A percentile compares a stretch with the other conserved stretches of the same genome.
Evolutionary conservation across 164 flowering plant genomes (phyloP).

Genomic region (Umbellularia californica): DNA sequence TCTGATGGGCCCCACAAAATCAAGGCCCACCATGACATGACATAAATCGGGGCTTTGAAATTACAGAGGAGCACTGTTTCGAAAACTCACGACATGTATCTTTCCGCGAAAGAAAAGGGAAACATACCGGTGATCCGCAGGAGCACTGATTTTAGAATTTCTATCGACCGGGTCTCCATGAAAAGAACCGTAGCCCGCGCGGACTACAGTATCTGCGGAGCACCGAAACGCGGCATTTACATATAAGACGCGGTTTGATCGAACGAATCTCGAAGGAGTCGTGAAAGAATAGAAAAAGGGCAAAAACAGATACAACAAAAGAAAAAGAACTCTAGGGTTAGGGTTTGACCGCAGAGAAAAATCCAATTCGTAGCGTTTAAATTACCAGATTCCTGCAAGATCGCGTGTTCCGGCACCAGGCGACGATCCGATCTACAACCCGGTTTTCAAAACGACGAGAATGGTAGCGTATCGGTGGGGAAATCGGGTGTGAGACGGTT

Average conservation of each 20-base stretch:
- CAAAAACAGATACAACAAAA: not conserved
- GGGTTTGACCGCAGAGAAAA: constrained; percentile 25
- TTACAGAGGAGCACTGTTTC: not conserved
- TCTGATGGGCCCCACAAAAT: not conserved
- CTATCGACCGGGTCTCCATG: not conserved
- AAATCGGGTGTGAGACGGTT: constrained; percentile 7
- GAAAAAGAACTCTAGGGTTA: constrained; percentile 1
- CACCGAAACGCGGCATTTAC: not conserved
- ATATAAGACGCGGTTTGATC: constrained; percentile 13
- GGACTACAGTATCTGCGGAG: not conserved
- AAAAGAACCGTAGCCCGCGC: not conserved
- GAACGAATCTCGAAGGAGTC: constrained; percentile 4
- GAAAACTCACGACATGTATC: not conserved
- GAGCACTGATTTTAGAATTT: not conserved
- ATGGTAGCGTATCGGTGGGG: constrained; percentile 6
- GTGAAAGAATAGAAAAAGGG: constrained; percentile 7
- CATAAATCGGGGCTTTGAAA: too few relatives aligned
- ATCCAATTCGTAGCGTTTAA: constrained; percentile 5
- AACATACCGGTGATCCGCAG: not conserved
- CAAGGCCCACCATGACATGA: not conserved
- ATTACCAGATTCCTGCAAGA: constrained; percentile 17
- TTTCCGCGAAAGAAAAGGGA: not conserved
- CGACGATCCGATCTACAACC: constrained; percentile 10
- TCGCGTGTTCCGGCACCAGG: constrained; percentile 6
- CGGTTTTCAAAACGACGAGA: constrained; percentile 9